Base-by-base conservation (phyloP, 2,329 filamentous ascomycete genomes). In the Allantophomopsis cytisporea region DNA sequence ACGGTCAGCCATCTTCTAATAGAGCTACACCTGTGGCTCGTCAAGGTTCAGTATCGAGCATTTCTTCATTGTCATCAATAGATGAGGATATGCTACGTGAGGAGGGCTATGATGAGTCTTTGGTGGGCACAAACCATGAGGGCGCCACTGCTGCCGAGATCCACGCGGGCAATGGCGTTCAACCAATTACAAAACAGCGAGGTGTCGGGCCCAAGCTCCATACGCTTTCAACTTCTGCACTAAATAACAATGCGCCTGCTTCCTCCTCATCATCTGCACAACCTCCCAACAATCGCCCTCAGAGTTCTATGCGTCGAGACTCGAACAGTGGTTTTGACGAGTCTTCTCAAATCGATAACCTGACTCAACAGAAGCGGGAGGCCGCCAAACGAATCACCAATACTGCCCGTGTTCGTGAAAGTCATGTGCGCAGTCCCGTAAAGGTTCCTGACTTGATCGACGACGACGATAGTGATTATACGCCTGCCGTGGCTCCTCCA, bases 11-110 rank as follows among this genome's bases (percentile, higher is more conserved):
- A 12, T 34, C 31, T 34, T 14, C 16, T 34, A 34, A 34, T 10
- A 17, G 31, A 34, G n/a, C 31, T 17, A 34, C 31, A 14, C n/a
- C 31, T 12, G 6, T 21, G 35, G 39, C 23, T 18, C 42, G 55
- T 39, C 47, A 47, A 7, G 36, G 40, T 13, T 57, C 54, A 14
- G 40, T 51, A 10, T 57, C 57, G 7, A 60, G 51, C 41, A 49
- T 47, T 12, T 62, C 59, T n/a, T 59, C 55, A 8, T 45, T 62
- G 30, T 59, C 58, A 16, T 61, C 58, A 4, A 45, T 61, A 11
- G 53, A 57, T 38, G 53, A 54, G 37, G 39, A 50, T 6, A 40
- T 54, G 10, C 39, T 54, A 16, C 45, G 40, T 7, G 46, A 45
- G 33, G 31, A 16, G n/a, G 23, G 23, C 23, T 38, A 14, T 31